phyloP scores from a whole-genome alignment of 2,329 filamentous ascomycete species.

The Alternaria gaisen region DNA sequence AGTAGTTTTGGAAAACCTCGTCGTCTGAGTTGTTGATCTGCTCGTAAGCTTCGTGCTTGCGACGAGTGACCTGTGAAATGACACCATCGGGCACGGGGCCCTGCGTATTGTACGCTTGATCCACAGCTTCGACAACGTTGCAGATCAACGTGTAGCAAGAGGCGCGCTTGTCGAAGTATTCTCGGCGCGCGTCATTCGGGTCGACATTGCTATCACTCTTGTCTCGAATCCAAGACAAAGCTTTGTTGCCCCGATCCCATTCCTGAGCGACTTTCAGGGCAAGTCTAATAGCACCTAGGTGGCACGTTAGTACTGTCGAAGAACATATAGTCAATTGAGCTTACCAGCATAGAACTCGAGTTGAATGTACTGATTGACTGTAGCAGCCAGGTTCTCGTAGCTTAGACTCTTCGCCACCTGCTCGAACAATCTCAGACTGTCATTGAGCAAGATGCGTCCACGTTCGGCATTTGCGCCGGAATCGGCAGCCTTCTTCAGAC shows the following conservation, averaged over 20 bases:
- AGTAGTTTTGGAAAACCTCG: conserved; percentile 91
- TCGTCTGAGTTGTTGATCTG: conserved; percentile 89
- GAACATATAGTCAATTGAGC: neutral
- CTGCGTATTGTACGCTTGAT: conserved; percentile 72
- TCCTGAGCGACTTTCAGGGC: conserved; percentile 84
- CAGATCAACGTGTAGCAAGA: conserved; percentile 89
- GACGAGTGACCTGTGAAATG: conserved; percentile 76
- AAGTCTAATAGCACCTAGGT: conserved; percentile 78
- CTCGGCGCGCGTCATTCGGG: conserved; percentile 70
- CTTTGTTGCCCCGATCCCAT: conserved; percentile 85
- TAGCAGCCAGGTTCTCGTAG: conserved; percentile 79
- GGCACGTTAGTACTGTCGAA: conserved; percentile 10
- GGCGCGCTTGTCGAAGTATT: conserved; percentile 74
- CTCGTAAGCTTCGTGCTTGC: conserved; percentile 86
- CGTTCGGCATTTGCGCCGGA: conserved; percentile 77
- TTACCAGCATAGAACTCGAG: conserved; percentile 85
- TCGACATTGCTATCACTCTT: conserved; percentile 77
- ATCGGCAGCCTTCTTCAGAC: conserved; percentile 87
- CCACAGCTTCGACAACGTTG: conserved; percentile 78
- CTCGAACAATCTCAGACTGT: conserved; percentile 87
- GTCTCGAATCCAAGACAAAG: conserved; percentile 87
- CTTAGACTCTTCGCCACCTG: conserved; percentile 86
- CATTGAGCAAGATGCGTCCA: conserved; percentile 81
- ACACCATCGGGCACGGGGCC: conserved; percentile 81
- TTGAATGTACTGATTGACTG: conserved; percentile 79